Evolutionary conservation across 1,284 basidiomycete species (phyloP).

Genomic region (Leccinum subrobustum): DNA sequence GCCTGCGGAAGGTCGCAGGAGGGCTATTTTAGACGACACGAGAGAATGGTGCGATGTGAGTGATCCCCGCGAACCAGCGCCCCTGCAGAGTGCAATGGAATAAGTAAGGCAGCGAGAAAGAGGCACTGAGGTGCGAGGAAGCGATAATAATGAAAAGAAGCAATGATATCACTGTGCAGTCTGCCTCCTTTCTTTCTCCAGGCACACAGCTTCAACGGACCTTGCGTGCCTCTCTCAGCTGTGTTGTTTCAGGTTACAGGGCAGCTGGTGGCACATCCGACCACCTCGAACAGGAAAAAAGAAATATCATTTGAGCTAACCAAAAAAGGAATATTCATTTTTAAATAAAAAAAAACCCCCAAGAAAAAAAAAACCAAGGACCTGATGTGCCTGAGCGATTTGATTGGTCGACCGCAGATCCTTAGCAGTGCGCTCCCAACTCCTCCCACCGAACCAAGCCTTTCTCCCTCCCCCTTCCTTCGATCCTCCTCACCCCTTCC

Average conservation of each 20-base stretch:
- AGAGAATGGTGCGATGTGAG: not conserved
- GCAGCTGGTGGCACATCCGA: not conserved
- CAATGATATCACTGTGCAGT: constrained; percentile 7
- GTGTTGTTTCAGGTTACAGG: constrained; percentile 6
- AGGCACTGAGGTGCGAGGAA: constrained; percentile 11
- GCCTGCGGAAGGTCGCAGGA: not conserved
- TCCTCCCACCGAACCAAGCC: constrained; percentile 33
- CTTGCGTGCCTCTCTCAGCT: constrained; percentile 4
- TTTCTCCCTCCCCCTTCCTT: constrained; percentile 22
- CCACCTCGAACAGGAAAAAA: not conserved
- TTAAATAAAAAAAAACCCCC: not conserved
- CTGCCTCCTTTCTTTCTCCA: constrained; percentile 3
- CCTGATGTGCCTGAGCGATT: constrained; percentile 36
- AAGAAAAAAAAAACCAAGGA: constrained; percentile 21
- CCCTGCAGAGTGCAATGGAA: constrained; percentile 6
- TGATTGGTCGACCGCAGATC: constrained; percentile 37
- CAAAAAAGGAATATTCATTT: not conserved
- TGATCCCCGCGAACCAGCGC: constrained; percentile 19
- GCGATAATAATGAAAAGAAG: constrained; percentile 12
- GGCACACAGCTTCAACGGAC: constrained; percentile 5
- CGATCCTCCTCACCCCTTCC: constrained; percentile 4
- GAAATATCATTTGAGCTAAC: not conserved
- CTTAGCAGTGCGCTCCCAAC: constrained; percentile 30
- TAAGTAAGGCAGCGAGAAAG: not conserved
- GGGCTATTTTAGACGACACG: constrained; percentile 11